Percentiles rank a stretch among this genome's conserved stretches.
Conservation (phyloP, 192 early-diverging fungal genomes). For the Backusella circina region DNA sequence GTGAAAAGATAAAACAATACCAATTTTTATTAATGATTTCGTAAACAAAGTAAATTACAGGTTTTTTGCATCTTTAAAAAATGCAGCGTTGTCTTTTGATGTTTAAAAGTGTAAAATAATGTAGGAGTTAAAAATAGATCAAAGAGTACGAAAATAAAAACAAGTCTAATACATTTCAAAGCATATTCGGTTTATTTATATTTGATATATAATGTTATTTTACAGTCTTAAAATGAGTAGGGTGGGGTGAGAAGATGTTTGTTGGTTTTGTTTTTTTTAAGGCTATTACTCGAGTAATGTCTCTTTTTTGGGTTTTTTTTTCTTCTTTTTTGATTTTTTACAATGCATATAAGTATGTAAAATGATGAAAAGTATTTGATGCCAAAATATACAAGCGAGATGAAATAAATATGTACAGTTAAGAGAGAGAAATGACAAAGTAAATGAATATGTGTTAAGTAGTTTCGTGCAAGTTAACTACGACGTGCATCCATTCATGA, state of each 20-base stretch:
- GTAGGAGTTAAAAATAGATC: too few species aligned
- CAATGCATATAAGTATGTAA: not conserved
- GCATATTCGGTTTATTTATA: not conserved
- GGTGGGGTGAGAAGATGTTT: not conserved
- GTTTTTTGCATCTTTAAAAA: too few species aligned
- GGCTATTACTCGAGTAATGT: too few species aligned
- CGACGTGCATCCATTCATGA: slow-evolving; percentile 19
- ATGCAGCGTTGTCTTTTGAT: too few species aligned
- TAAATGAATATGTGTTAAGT: not conserved
- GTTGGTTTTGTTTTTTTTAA: not conserved
- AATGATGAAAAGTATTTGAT: not conserved
- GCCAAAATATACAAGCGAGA: not conserved
- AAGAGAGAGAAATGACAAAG: not conserved
- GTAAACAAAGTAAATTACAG: too few species aligned
- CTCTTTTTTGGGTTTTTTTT: not conserved
- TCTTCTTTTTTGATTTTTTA: not conserved
- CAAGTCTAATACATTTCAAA: too few species aligned
- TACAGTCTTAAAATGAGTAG: not conserved
- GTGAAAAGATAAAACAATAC: too few species aligned
- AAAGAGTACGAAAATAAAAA: too few species aligned
- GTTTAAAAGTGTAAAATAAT: too few species aligned
- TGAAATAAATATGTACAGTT: not conserved
- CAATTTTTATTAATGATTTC: too few species aligned
- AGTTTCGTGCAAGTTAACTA: slow-evolving; percentile 18
- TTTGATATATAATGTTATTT: not conserved